A percentile compares a stretch with the other conserved stretches of the same genome.
These are phyloP conservation scores for Plenodomus lindquistii DNA, from an alignment of 2,329 filamentous ascomycete species.

Conservation along the genomic window DNA sequence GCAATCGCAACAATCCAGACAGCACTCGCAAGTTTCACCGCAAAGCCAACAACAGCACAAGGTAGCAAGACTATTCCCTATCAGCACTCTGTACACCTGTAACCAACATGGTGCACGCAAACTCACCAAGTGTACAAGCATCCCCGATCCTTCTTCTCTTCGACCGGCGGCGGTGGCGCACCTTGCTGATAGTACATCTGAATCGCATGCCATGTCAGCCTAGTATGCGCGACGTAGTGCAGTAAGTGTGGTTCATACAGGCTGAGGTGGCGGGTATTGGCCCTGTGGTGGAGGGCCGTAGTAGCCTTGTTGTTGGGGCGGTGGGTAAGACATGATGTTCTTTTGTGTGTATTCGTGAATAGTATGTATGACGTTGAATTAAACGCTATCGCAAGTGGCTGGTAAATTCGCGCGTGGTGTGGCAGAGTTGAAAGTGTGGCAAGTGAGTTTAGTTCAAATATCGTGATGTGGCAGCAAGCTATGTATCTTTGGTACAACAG, in stretches of 20 bases:
- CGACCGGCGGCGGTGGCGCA: conserved; percentile 28
- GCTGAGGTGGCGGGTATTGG: conserved; percentile 35
- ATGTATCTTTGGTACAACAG: too few relatives aligned
- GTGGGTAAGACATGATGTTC: conserved; percentile 17
- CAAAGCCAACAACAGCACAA: conserved; percentile 44
- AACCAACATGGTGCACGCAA: background rate
- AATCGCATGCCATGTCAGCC: background rate
- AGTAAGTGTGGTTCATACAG: background rate
- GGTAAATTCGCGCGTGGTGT: conserved; percentile 17
- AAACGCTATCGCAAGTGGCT: conserved; percentile 14
- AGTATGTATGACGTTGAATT: conserved; percentile 16
- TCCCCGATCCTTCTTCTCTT: conserved; percentile 38
- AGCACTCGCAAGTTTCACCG: conserved; percentile 43
- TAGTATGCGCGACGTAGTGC: background rate
- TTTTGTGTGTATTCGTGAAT: conserved; percentile 1
- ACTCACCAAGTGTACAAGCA: conserved; percentile 39
- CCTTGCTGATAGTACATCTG: conserved; percentile 41
- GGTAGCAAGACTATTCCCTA: conserved; percentile 32
- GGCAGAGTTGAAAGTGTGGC: conserved; percentile 7
- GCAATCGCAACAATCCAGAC: conserved; percentile 37
- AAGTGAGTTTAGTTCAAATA: too few relatives aligned
- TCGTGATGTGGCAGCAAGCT: too few relatives aligned
- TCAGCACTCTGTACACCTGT: background rate
- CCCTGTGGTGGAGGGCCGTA: conserved; percentile 31
- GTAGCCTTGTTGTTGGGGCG: conserved; percentile 23